A percentile compares a stretch with the other conserved stretches of the same genome.
Evolutionary conservation across 2,329 filamentous ascomycete species (phyloP).

Genomic region (Harringtonia lauricola): DNA sequence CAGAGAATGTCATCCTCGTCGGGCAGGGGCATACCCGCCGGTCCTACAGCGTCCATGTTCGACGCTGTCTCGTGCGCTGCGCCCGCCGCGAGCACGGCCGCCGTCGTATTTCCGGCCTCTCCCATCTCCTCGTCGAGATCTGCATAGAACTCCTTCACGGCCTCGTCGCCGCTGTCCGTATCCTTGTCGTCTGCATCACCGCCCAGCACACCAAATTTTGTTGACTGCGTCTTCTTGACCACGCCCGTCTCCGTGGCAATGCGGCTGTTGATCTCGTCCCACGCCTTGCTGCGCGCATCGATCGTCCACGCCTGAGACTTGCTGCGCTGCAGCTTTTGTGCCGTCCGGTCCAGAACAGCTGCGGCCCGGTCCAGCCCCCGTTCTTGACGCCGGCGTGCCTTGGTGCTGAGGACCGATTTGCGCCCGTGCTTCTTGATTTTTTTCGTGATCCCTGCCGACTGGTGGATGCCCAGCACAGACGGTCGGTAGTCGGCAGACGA

Average conservation of each 20-base stretch:
- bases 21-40: too few species aligned
- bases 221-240: conserved; percentile 2
- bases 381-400: conserved; percentile 44
- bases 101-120: background rate
- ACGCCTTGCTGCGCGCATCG: conserved; percentile 38
- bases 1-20: conserved; percentile 12
- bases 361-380: conserved; percentile 47
- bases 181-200: conserved; percentile 2
- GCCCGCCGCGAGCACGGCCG: background rate
- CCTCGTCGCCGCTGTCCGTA: conserved; percentile 12
- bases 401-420: conserved; percentile 42
- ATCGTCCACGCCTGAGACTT: conserved; percentile 34
- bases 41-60: too few species aligned
- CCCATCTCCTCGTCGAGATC: conserved; percentile 10
- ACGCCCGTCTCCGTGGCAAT: conserved; percentile 1
- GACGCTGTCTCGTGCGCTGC: too few species aligned
- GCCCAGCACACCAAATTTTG: conserved; percentile 5
- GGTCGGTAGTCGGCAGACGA: conserved; percentile 40
- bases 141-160: conserved; percentile 9
- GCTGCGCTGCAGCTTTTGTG: conserved; percentile 44
- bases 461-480: conserved; percentile 59
- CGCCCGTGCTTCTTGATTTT: conserved; percentile 44
- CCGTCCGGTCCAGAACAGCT: conserved; percentile 47
- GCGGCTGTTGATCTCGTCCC: conserved; percentile 44
- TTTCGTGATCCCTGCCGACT: conserved; percentile 55